Percentiles rank a stretch among this genome's conserved stretches.
phyloP scores from a whole-genome alignment of 2,329 filamentous ascomycete genomes.

The Fusarium anthophilum region DNA sequence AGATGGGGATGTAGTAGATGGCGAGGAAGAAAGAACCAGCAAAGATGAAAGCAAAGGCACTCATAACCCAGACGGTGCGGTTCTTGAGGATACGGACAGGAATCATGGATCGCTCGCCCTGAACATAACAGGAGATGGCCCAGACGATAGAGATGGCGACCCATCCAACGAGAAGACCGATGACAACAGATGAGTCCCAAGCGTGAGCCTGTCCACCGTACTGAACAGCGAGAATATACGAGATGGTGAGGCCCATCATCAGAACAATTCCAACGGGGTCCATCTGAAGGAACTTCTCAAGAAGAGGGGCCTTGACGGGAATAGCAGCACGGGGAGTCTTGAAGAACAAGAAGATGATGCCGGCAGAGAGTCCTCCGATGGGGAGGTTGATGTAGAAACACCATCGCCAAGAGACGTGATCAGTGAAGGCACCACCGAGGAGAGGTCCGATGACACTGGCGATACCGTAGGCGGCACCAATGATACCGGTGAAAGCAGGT shows the following conservation, averaged over 20 bases:
- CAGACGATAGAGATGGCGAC: conserved; percentile 49
- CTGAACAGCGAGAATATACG: conserved; percentile 58
- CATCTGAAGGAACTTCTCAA: conserved; percentile 59
- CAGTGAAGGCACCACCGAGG: conserved; percentile 51
- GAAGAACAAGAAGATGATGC: conserved; percentile 54
- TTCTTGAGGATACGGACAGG: conserved; percentile 50
- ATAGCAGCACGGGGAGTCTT: conserved; percentile 51
- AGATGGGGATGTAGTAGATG: conserved; percentile 60
- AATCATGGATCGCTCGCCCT: conserved; percentile 58
- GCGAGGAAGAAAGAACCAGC: conserved; percentile 55
- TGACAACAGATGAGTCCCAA: conserved; percentile 54
- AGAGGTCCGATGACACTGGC: conserved; percentile 51
- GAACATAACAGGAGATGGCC: conserved; percentile 50
- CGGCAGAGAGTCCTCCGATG: conserved; percentile 47
- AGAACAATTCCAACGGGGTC: conserved; percentile 57
- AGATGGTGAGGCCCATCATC: conserved; percentile 56
- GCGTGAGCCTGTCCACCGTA: conserved; percentile 56
- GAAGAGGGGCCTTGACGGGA: conserved; percentile 48
- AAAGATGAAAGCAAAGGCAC: conserved; percentile 54
- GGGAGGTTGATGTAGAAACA: conserved; percentile 54
- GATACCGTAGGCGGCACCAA: conserved; percentile 50
- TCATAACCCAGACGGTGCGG: conserved; percentile 51
- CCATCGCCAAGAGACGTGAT: conserved; percentile 51
- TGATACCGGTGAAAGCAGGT: conserved; percentile 51
- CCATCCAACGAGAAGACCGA: conserved; percentile 55